Conservation (phyloP, 73 alveolate species). For the Halteria grandinella region DNA sequence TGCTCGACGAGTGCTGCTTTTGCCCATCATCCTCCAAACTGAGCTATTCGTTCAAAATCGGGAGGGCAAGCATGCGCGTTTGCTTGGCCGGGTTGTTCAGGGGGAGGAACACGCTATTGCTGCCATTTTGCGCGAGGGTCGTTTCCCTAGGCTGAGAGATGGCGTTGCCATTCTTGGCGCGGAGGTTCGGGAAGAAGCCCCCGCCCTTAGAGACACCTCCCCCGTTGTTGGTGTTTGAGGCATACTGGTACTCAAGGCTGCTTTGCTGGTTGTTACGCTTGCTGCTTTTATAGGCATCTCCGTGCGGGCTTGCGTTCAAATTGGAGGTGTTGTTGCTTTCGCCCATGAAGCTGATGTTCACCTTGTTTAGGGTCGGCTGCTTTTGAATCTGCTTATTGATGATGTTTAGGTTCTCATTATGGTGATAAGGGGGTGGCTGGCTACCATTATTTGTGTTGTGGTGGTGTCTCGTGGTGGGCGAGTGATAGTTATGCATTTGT, state of each 20-base stretch:
- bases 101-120: neutral
- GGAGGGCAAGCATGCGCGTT: slow-evolving; percentile 19
- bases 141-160: slow-evolving; percentile 21
- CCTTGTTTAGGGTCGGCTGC: neutral
- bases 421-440: neutral
- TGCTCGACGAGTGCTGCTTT: slow-evolving; percentile 19
- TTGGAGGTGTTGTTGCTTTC: neutral
- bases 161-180: too few species aligned
- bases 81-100: neutral
- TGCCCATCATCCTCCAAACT: slow-evolving; percentile 9
- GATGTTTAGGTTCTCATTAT: slow-evolving; percentile 17
- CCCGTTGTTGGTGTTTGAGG: too few species aligned
- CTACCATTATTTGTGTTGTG: too few species aligned
- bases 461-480: too few species aligned
- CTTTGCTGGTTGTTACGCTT: too few species aligned
- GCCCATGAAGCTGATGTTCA: slow-evolving; percentile 35
- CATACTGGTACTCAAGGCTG: too few species aligned
- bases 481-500: too few species aligned
- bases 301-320: too few species aligned
- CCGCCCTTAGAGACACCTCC: slow-evolving; percentile 8
- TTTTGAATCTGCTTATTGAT: slow-evolving; percentile 2
- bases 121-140: neutral
- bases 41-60: neutral
- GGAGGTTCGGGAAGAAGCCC: slow-evolving; percentile 25
- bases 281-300: too few species aligned